phyloP scores from a whole-genome alignment of 2,329 filamentous ascomycete species.

The Colletotrichum truncatum region DNA sequence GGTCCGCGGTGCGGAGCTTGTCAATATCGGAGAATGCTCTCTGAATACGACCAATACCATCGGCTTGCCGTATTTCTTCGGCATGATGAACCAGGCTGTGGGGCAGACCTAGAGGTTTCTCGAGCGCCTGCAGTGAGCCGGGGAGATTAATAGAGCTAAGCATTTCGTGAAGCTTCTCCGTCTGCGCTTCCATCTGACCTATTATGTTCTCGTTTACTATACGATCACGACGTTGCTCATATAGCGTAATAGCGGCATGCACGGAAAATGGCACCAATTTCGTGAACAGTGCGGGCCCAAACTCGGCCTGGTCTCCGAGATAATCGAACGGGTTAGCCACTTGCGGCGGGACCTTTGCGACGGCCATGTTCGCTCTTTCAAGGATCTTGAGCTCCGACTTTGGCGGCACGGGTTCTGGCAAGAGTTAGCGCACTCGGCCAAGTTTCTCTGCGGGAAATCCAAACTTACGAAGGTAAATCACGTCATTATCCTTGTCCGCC shows the following conservation, averaged over 20 bases:
- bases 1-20: conserved; percentile 84
- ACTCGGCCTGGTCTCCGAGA: conserved; percentile 81
- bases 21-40: conserved; percentile 88
- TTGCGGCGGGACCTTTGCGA: conserved; percentile 80
- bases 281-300: conserved; percentile 86
- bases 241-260: conserved; percentile 93
- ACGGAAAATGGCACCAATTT: conserved; percentile 96
- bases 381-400: conserved; percentile 89
- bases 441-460: fast-evolving
- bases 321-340: conserved; percentile 82
- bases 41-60: conserved; percentile 80
- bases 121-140: conserved; percentile 90
- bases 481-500: conserved; percentile 94
- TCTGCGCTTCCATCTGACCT: conserved; percentile 83
- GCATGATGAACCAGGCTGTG: conserved; percentile 88
- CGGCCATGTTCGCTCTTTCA: conserved; percentile 89
- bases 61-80: conserved; percentile 91
- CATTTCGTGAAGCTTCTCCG: conserved; percentile 80
- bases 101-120: conserved; percentile 92
- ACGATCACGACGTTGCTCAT: conserved; percentile 90
- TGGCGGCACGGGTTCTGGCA: conserved; percentile 77
- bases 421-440: conserved; percentile 39
- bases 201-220: conserved; percentile 90
- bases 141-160: conserved; percentile 87
- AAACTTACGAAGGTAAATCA: conserved; percentile 83